Conservation (phyloP, 1,284 basidiomycete species). For the Malassezia obtusa region DNA sequence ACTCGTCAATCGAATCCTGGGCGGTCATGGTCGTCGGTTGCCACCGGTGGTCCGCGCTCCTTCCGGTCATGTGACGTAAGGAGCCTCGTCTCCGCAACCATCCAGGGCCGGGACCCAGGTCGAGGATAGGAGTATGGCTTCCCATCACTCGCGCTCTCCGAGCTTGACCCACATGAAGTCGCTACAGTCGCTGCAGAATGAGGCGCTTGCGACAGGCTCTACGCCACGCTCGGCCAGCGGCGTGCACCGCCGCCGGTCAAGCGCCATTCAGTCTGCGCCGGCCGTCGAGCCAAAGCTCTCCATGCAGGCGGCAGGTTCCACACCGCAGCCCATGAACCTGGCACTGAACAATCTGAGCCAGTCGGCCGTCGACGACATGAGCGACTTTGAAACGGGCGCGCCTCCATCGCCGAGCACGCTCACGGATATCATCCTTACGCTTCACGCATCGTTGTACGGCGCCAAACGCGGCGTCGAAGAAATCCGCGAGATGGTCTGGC, state of each 20-base stretch:
- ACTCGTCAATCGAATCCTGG: conserved; percentile 27
- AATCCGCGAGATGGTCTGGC: conserved; percentile 38
- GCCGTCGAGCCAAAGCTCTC: background rate
- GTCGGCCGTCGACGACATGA: background rate
- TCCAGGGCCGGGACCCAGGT: background rate
- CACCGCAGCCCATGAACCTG: conserved; percentile 6
- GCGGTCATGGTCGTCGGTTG: background rate
- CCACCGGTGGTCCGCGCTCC: conserved; percentile 1
- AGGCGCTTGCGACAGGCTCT: background rate
- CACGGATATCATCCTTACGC: conserved; percentile 43
- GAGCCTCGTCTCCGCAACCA: background rate
- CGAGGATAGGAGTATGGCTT: too few species aligned
- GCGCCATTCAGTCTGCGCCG: background rate
- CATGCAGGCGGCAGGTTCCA: background rate
- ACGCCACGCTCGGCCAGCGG: background rate
- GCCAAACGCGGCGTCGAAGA: conserved; percentile 40
- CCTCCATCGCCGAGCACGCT: conserved; percentile 46
- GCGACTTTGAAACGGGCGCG: conserved; percentile 20
- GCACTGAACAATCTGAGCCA: background rate
- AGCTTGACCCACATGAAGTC: background rate
- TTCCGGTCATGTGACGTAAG: background rate
- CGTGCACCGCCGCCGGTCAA: background rate
- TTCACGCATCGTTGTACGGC: conserved; percentile 45
- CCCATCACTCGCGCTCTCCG: conserved; percentile 1
- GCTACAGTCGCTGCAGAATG: background rate